phyloP scores from a whole-genome alignment of 805 yeast species.

The Alloascoidea hylecoeti region DNA sequence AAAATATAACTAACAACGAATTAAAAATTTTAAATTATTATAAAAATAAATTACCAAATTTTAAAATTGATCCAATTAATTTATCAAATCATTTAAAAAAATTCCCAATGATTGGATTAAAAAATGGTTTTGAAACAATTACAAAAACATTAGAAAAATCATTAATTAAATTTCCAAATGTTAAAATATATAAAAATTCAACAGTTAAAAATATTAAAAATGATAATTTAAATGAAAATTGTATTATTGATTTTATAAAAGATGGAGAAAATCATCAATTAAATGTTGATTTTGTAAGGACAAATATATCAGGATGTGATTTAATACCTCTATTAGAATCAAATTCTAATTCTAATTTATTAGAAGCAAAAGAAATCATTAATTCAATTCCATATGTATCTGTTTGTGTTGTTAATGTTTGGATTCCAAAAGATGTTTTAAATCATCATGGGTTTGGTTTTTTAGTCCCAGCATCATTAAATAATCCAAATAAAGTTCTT shows the following conservation, averaged over 20 bases:
- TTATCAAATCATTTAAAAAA: slow-evolving; percentile 28
- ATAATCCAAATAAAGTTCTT: slow-evolving; percentile 42
- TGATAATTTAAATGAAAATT: background rate
- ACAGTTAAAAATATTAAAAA: slow-evolving; percentile 7
- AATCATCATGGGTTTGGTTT: slow-evolving; percentile 70
- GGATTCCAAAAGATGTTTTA: slow-evolving; percentile 31
- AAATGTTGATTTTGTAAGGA: background rate
- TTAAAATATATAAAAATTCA: slow-evolving; percentile 20
- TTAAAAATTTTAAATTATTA: background rate
- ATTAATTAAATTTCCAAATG: slow-evolving; percentile 24
- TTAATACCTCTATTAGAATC: background rate
- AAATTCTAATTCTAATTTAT: background rate
- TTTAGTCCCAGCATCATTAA: slow-evolving; percentile 48
- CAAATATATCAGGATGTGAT: background rate
- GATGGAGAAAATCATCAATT: background rate
- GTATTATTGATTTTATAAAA: background rate
- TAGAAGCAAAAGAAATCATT: slow-evolving; percentile 1
- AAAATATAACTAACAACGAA: no score
- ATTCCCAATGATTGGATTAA: slow-evolving; percentile 48
- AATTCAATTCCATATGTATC: slow-evolving; percentile 37
- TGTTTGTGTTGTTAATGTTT: slow-evolving; percentile 62
- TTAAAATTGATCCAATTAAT: background rate
- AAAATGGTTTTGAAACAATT: slow-evolving; percentile 40
- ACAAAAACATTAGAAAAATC: slow-evolving; percentile 28
- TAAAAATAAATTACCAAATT: background rate